Percentiles rank a stretch among this genome's conserved stretches.
These are phyloP conservation scores for Boletellus sp. DNA, from an alignment of 768 basidiomycete genomes.

Conservation along the genomic window DNA sequence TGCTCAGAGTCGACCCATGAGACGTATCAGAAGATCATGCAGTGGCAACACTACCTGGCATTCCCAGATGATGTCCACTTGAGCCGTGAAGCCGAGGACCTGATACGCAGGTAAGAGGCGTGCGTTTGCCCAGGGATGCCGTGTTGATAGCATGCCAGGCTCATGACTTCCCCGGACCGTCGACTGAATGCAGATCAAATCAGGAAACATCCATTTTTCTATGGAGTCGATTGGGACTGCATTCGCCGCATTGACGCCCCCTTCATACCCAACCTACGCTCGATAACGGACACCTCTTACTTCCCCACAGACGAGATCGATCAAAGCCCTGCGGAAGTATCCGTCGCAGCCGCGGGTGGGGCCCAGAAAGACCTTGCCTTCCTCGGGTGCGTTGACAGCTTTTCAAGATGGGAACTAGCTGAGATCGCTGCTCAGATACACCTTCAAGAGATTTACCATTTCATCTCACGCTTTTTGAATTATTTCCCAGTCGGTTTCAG, in stretches of 20 bases:
- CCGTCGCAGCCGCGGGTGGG: conserved; percentile 35
- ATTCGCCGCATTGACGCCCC: conserved; percentile 91
- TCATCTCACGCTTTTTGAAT: conserved; percentile 53
- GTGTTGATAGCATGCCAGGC: conserved; percentile 37
- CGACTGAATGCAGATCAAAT: conserved; percentile 82
- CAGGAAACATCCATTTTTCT: conserved; percentile 89
- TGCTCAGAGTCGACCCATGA: conserved; percentile 96
- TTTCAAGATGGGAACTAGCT: not conserved
- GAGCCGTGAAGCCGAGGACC: conserved; percentile 85
- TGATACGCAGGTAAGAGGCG: conserved; percentile 66
- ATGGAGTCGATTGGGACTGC: conserved; percentile 89
- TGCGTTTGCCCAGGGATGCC: not conserved
- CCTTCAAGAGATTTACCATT: conserved; percentile 72
- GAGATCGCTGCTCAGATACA: conserved; percentile 49
- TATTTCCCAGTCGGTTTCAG: not conserved
- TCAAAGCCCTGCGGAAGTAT: conserved; percentile 53
- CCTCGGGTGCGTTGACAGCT: conserved; percentile 45
- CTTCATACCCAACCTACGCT: conserved; percentile 91
- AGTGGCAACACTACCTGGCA: conserved; percentile 81
- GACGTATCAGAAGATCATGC: conserved; percentile 96
- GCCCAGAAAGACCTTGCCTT: conserved; percentile 63
- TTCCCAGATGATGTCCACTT: conserved; percentile 96
- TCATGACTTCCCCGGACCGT: conserved; percentile 81
- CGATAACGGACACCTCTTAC: conserved; percentile 96
- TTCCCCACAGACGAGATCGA: conserved; percentile 95